Conservation (phyloP, 2,329 filamentous ascomycete genomes). For the Coniochaeta sp. region DNA sequence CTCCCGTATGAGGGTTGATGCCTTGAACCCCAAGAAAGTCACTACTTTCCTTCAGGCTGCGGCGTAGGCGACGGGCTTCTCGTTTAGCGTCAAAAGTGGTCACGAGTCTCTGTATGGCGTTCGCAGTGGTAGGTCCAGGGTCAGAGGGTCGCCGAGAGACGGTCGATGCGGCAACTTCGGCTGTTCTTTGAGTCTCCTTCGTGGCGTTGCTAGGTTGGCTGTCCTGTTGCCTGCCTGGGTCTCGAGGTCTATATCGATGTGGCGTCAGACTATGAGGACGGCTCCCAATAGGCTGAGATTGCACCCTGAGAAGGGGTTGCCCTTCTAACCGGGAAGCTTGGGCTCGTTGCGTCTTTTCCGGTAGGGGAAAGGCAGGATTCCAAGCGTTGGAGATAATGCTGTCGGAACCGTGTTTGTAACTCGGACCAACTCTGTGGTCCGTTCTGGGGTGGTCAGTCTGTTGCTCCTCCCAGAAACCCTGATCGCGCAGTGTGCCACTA, state of each 20-base stretch:
- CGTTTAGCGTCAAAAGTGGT: conserved; percentile 21
- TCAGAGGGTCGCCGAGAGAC: not conserved
- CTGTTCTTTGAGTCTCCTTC: not conserved
- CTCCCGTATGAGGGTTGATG: conserved; percentile 48
- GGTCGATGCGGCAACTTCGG: not conserved
- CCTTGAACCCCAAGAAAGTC: conserved; percentile 54
- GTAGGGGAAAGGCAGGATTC: not conserved
- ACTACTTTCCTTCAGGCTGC: conserved; percentile 42
- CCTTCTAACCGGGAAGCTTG: not conserved
- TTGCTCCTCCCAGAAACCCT: conserved; percentile 18
- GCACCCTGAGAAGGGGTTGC: not conserved
- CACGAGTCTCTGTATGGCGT: not conserved
- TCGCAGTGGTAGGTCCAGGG: not conserved
- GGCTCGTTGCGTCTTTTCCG: not conserved
- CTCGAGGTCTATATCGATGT: not conserved
- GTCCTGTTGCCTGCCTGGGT: not conserved
- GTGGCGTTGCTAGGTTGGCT: not conserved
- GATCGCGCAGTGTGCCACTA: conserved; percentile 36
- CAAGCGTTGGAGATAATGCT: not conserved
- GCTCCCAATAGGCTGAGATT: not conserved
- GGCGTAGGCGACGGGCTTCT: conserved; percentile 30
- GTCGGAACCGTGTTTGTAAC: not conserved
- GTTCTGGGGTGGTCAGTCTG: not conserved
- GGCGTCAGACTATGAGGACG: not conserved
- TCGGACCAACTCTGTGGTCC: not conserved